Base-by-base conservation (phyloP, 2,329 filamentous ascomycete species). In the Colletotrichum costaricense region DNA sequence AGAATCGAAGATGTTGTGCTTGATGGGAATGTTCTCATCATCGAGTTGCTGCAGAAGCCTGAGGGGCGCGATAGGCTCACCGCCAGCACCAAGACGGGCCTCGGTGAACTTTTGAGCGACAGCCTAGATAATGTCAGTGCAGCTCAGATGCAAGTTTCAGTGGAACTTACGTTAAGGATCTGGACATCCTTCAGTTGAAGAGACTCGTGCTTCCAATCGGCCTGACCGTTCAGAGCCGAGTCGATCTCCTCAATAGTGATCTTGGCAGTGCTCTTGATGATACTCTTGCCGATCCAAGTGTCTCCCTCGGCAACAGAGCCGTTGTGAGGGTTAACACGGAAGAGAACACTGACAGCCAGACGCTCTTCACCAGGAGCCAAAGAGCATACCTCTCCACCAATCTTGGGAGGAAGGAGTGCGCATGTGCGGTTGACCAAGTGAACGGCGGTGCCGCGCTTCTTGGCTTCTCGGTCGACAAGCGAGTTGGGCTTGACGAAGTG, bases 401-500 rank as follows among this genome's bases (percentile, higher is more conserved):
- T 88, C 84, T 94, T 95, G 1, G 94, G 89, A 16, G 97, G 97
- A 49, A 99, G 90, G 89, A 99, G 92, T 87, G 96, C 88, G 90
- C 96, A 87, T 86, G 93, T 86, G 46, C 95, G 92, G 86, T 98
- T 97, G 85, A 98, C 93, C 19, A 99, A 88, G 80, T 98, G 97
- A 28, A 99, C 97, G 46, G 95, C 95, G 70, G 95, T 98, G 74
- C 96, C 96, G 76, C 97, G 94, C 89, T 98, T 99, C 90, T 97
- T 98, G 12, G 97, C 97, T 84, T 99, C 97, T 59, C 97, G 93
- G 80, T 99, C 97, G 63, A 98, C 95, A 58, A 98, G 90, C 19
- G 95, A 98, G 86, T 97, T 97, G 60, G 93, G 89, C 88, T 98
- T 98, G 82, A 99, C 94, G 81, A 99, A 99, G 85, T 99, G 95